Evolutionary conservation across 2,329 filamentous ascomycete species (phyloP).

Genomic region (Colletotrichum musae): DNA sequence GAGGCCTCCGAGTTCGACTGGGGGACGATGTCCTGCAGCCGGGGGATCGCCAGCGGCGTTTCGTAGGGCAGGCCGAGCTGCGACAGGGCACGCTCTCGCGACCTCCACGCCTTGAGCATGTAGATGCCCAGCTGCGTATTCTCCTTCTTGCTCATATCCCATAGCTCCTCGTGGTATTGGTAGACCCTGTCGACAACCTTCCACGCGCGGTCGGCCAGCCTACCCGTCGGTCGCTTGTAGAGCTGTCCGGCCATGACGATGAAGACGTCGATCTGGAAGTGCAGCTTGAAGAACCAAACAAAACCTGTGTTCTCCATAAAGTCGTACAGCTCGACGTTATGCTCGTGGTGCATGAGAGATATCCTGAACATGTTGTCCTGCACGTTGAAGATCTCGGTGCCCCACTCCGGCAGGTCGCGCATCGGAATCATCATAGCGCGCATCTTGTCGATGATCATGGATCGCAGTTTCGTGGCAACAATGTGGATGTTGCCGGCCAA

Average conservation of each 20-base stretch:
- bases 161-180: conserved; percentile 64
- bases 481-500: conserved; percentile 67
- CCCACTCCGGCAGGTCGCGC: conserved; percentile 63
- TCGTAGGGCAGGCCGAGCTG: conserved; percentile 55
- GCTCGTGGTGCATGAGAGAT: conserved; percentile 63
- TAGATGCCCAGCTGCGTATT: conserved; percentile 62
- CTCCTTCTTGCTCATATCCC: conserved; percentile 62
- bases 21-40: conserved; percentile 60
- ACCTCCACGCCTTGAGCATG: conserved; percentile 67
- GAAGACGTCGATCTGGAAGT: conserved; percentile 71
- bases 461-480: conserved; percentile 63
- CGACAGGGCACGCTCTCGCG: conserved; percentile 60
- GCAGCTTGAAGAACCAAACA: conserved; percentile 67
- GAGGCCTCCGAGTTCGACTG: conserved; percentile 52
- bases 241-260: conserved; percentile 70
- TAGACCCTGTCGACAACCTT: conserved; percentile 62
- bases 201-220: conserved; percentile 70
- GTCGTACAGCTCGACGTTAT: conserved; percentile 61
- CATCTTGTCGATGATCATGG: conserved; percentile 65
- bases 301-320: conserved; percentile 62
- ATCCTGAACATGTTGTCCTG: conserved; percentile 71
- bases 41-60: conserved; percentile 62
- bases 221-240: conserved; percentile 60
- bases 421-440: conserved; percentile 62
- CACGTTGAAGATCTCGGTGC: conserved; percentile 62